Evolutionary conservation across 352 stramenopile species (phyloP).

Genomic region (Phytophthora syringae): DNA sequence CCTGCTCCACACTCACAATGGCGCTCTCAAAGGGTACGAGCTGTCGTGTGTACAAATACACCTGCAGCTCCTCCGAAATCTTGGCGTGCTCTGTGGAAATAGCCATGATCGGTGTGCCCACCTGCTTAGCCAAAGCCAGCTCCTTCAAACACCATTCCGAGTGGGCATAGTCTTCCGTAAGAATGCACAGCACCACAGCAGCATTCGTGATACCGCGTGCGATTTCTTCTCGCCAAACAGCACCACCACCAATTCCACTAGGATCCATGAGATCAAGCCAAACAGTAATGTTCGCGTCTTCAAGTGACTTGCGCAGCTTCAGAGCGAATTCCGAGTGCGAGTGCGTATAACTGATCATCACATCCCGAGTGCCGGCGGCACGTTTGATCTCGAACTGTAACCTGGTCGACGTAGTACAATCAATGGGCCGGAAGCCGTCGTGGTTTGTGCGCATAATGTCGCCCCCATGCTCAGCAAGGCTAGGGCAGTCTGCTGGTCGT

Average conservation of each 20-base stretch:
- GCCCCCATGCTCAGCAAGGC: conserved; percentile 72
- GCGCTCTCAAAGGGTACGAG: conserved; percentile 75
- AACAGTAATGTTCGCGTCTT: conserved; percentile 82
- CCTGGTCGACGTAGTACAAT: conserved; percentile 81
- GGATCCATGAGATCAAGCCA: conserved; percentile 90
- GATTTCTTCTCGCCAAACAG: conserved; percentile 86
- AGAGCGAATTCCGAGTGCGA: conserved; percentile 83
- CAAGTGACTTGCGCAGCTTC: conserved; percentile 73
- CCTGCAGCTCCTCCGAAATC: conserved; percentile 78
- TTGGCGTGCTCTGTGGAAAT: conserved; percentile 71
- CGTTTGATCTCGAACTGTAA: conserved; percentile 84
- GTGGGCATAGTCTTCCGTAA: conserved; percentile 81
- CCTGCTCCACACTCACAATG: conserved; percentile 66
- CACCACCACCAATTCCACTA: conserved; percentile 81
- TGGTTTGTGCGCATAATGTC: conserved; percentile 81
- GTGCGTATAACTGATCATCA: conserved; percentile 92
- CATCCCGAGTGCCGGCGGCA: conserved; percentile 74
- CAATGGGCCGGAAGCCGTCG: conserved; percentile 68
- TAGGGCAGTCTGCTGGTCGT: conserved; percentile 73
- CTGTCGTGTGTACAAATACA: conserved; percentile 87
- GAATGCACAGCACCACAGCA: conserved; percentile 73
- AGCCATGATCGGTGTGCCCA: conserved; percentile 76
- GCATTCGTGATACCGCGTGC: conserved; percentile 80
- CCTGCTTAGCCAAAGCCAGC: conserved; percentile 80
- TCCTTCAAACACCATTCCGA: conserved; percentile 90